Conservation (phyloP, 2,329 filamentous ascomycete species). For the Alternaria viburni region DNA sequence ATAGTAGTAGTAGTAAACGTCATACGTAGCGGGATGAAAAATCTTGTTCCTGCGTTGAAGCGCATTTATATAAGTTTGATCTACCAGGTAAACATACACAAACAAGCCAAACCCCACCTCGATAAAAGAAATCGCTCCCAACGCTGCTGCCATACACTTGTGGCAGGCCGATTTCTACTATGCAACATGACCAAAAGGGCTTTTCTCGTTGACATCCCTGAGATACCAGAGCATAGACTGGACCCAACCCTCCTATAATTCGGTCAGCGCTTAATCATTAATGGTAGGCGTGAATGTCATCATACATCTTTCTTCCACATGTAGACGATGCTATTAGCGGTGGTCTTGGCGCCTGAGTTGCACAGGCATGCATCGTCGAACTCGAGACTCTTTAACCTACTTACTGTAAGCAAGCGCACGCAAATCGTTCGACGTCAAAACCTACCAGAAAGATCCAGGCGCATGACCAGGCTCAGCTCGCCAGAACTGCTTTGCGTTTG, state of each 20-base stretch:
- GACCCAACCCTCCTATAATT: neutral
- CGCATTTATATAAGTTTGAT: too few species aligned
- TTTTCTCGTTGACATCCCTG: neutral
- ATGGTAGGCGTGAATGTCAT: neutral
- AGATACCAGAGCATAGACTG: neutral
- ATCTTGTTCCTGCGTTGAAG: too few species aligned
- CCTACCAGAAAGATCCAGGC: conserved; percentile 1
- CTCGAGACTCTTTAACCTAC: neutral
- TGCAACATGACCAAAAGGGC: neutral
- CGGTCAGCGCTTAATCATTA: neutral
- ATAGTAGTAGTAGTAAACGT: too few species aligned
- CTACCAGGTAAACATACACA: too few species aligned
- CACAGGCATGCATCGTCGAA: neutral
- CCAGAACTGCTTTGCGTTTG: conserved; percentile 1
- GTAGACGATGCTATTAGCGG: neutral
- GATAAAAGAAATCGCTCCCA: too few species aligned
- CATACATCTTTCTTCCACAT: neutral
- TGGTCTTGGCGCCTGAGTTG: neutral
- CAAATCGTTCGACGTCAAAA: neutral
- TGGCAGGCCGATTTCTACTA: too few species aligned
- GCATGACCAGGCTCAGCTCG: neutral
- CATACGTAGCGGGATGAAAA: too few species aligned
- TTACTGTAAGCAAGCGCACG: neutral
- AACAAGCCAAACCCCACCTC: too few species aligned
- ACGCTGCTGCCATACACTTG: too few species aligned